Conservation (phyloP, 83 land plant species). For the Isoetes engelmannii region DNA sequence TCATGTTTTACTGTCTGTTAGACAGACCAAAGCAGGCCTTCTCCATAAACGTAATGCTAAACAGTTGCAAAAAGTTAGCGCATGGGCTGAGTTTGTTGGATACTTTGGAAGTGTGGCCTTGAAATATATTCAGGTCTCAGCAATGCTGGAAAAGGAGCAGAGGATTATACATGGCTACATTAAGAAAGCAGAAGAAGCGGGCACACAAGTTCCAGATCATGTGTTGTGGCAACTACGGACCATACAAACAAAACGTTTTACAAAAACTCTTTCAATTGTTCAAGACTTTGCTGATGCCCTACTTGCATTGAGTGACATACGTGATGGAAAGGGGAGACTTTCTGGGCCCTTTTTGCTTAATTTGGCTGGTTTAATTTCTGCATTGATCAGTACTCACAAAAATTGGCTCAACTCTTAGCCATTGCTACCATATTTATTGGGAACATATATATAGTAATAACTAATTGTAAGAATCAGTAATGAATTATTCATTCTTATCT, state of each 20-base stretch:
- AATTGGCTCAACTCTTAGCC: no score
- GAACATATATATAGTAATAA: background rate
- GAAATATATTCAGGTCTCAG: constrained; percentile 47
- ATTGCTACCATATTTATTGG: no score
- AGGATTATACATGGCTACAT: constrained; percentile 23
- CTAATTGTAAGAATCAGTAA: background rate
- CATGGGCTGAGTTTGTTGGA: constrained; percentile 86
- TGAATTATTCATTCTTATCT: constrained; percentile 1
- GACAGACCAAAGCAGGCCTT: constrained; percentile 61
- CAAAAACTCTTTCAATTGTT: constrained; percentile 66
- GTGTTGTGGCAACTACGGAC: constrained; percentile 25
- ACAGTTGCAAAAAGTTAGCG: constrained; percentile 54
- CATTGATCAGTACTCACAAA: constrained; percentile 90
- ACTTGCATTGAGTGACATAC: constrained; percentile 73
- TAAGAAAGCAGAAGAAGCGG: constrained; percentile 18
- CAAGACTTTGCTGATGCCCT: constrained; percentile 89
- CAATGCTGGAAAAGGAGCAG: constrained; percentile 35
- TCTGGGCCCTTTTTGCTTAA: constrained; percentile 57
- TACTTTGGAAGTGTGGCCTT: constrained; percentile 70
- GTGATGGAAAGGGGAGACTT: constrained; percentile 55
- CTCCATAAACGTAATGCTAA: constrained; percentile 42
- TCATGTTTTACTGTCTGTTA: no score
- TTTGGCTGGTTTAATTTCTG: constrained; percentile 80
- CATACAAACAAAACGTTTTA: constrained; percentile 41
- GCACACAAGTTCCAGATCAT: constrained; percentile 13